Evolutionary conservation across 768 basidiomycete genomes (phyloP), one percentile per base, ranked within the genome.

Genomic region (Thelephora aurantiotincta): DNA sequence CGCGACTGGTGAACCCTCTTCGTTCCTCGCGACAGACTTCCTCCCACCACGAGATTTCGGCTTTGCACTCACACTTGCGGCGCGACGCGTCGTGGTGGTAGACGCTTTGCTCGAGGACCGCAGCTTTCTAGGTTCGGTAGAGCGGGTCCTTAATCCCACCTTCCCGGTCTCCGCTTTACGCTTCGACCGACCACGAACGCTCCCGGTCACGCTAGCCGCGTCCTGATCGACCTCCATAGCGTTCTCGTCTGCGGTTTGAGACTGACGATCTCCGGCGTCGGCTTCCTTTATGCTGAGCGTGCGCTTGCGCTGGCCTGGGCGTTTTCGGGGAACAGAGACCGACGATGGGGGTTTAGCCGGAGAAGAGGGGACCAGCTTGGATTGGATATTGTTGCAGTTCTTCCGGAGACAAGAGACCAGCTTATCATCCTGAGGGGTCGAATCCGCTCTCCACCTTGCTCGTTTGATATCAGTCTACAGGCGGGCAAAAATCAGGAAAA

Each of bases 401-500:
- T 75, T 55, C 3, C 61, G 60, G 19, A 68, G 60, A 57, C 86
- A 89, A 0, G 81, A 73, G 1, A 62, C 61, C 48, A 88, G 71
- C 58, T 78, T 87, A 58, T 89, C 86, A 50, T 82, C 67, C 26
- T 71, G 63, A 1, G 67, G 62, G 1, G 80, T 78, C 13, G 86
- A 81, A 60, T 89, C 86, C 5, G 78, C 76, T 44, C 84, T 76
- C 66, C 86, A 89, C 5, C 84, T 71, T 0, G 86, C 86, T 41
- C 86, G 82, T 62, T 75, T 87, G 35, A 62, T 47, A 54, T 88
- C 86, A 1, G 74, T 80, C 84, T 87, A 50, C 34, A 44, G 44
- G 16, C 23, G 20, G 23, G 50, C 26, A 46, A 6, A 11, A 18
- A 1, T 38, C 49, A 20, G 48, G 51, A 37, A 41, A 19, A 46